Conservation (phyloP, 1,284 basidiomycete species). For the Prillingera fragicola region DNA sequence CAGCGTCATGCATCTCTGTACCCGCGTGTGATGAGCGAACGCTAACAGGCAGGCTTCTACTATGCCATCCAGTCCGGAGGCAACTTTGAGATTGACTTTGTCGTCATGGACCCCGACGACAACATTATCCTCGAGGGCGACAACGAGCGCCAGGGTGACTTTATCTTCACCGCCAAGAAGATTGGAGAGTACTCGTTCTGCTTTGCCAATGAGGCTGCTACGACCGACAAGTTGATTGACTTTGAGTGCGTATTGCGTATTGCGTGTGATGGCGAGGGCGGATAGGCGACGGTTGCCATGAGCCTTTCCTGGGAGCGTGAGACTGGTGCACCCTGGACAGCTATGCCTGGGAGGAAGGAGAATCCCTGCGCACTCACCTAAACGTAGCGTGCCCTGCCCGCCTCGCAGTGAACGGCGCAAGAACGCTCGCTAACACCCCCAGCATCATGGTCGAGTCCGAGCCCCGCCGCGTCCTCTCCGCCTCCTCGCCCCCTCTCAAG, state of each 20-base stretch:
- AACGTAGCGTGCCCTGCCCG: too few relatives aligned
- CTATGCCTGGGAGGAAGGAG: too few relatives aligned
- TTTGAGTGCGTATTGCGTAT: slow-evolving; percentile 58
- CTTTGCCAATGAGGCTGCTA: slow-evolving; percentile 92
- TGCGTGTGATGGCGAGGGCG: too few relatives aligned
- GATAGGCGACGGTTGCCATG: too few relatives aligned
- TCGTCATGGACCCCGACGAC: slow-evolving; percentile 82
- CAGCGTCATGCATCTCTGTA: too few relatives aligned
- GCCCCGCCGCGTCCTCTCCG: slow-evolving; percentile 73
- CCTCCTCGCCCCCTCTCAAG: slow-evolving; percentile 61
- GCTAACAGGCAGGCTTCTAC: slow-evolving; percentile 53
- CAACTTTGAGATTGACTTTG: slow-evolving; percentile 93
- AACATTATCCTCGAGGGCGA: slow-evolving; percentile 78
- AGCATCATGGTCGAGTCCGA: slow-evolving; percentile 93
- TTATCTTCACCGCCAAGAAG: slow-evolving; percentile 86
- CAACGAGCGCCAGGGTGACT: slow-evolving; percentile 91
- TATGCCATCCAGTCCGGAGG: slow-evolving; percentile 88
- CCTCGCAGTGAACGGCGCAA: too few relatives aligned
- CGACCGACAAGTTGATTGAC: slow-evolving; percentile 87
- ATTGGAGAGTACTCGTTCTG: slow-evolving; percentile 96
- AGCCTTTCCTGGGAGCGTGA: too few relatives aligned
- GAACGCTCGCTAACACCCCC: slow-evolving; percentile 3
- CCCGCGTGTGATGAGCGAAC: too few relatives aligned
- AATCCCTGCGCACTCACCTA: too few relatives aligned
- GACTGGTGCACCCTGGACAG: too few relatives aligned